Evolutionary conservation across 176 grass and related monocot genomes (phyloP).

Genomic region (Chloris gayana): DNA sequence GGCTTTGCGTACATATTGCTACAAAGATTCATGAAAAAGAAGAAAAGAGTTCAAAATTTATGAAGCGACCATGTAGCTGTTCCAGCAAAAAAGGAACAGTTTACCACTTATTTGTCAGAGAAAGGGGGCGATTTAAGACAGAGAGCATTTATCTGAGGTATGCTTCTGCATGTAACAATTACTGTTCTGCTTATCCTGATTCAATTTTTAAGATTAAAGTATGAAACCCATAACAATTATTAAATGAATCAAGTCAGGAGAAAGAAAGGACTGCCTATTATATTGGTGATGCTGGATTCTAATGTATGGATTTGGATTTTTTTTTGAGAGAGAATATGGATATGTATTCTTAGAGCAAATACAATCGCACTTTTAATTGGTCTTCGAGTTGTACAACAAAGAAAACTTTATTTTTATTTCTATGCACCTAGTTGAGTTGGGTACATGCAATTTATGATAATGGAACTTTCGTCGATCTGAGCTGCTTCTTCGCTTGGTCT

Average conservation of each 20-base stretch:
- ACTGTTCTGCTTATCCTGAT: slow-evolving; percentile 5
- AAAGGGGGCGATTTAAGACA: slow-evolving; percentile 77
- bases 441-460: not conserved
- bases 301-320: not conserved
- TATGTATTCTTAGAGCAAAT: not conserved
- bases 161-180: not conserved
- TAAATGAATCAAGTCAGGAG: not conserved
- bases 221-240: not conserved
- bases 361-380: not conserved
- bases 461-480: not conserved
- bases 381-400: not conserved
- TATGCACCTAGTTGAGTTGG: not conserved
- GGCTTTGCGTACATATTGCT: slow-evolving; percentile 92
- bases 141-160: slow-evolving; percentile 91
- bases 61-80: slow-evolving; percentile 83
- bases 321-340: too few relatives aligned
- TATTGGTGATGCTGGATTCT: not conserved
- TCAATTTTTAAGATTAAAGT: not conserved
- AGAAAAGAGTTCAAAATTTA: slow-evolving; percentile 66
- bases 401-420: not conserved
- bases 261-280: not conserved
- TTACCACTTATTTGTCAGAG: slow-evolving; percentile 93
- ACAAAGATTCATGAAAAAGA: slow-evolving; percentile 86
- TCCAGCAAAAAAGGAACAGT: slow-evolving; percentile 59
- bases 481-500: slow-evolving; percentile 4